Evolutionary conservation across 176 grass and related monocot genomes (phyloP), one percentile per base, ranked within the genome.

Genomic region (Triticum monococcum): DNA sequence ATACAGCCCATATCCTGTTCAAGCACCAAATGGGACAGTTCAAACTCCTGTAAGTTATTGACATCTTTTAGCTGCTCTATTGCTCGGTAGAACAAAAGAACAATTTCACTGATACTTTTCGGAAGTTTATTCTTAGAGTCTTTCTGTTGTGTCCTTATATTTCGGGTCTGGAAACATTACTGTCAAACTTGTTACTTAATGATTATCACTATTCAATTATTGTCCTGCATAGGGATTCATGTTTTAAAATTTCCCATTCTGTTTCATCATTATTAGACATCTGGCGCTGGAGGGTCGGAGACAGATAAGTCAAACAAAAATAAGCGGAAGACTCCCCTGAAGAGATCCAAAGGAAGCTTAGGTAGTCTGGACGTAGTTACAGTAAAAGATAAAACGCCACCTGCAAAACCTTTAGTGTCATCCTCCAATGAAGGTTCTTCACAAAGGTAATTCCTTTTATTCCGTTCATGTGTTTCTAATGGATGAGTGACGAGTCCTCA

Each of bases 291-390:
- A 2, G 75, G 75, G 72, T 84, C 80, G 43, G 91, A 92, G 52
- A 80, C 87, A 81, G 84, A 87, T 76, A 92, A 89, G 81, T 87
- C 84, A 33, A 80, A 64, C 68, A 89, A 89, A 92, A 86, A 66
- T 84, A 89, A 92, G 68, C 84, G 63, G 52, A 89, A 87, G 68
- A 87, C 80, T 77, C 80, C 59, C 43, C 75, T 87, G 52, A 92
- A 92, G 68, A 87, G 69, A 92, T 92, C 75, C 30, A 92, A 89
- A 80, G 91, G 87, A 92, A 92, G 84, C 80, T 80, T 87, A 84
- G 84, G 87, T 75, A 89, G 84, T 84, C 84, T 92, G 26, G 80
- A 89, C 89, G 69, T 87, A 24, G 75, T 77, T 69, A 11, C 80
- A 81, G 72, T 69, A 18, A 87, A 87, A 86, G 86, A 86, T 56